Evolutionary conservation across 352 stramenopile species (phyloP), one percentile per base, ranked within the genome.

Genomic region (Globisporangium polare): DNA sequence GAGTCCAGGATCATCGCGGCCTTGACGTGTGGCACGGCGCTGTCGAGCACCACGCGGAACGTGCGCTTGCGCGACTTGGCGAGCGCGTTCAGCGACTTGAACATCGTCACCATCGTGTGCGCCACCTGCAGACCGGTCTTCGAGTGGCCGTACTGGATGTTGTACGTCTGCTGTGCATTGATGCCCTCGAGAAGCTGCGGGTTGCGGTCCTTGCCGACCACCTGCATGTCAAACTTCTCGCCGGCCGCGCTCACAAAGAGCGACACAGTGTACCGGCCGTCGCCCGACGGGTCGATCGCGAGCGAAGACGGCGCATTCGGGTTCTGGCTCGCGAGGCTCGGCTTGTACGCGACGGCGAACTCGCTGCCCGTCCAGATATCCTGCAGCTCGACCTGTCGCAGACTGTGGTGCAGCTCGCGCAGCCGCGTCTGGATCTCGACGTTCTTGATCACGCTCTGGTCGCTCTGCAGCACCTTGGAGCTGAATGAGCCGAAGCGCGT

Each of bases 1-100:
- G 83, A 89, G 67, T 94, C 85, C 54, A 94, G 61, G 60, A 94
- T 88, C 79, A 94, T 92, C 9, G 83, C 85, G 29, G 85, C 85
- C 62, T 94, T 94, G 27, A 94, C 83, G 56, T 94, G 85, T 17
- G 85, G 85, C 54, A 92, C 83, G 12, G 85, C 81, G 54, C 78
- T 90, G 62, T 94, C 85, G 35, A 94, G 71, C 51, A 94, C 74
- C 29, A 94, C 85, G 41, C 82, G 83, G 62, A 92, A 94, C 39
- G 79, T 90, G 60, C 85, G 85, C 52, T 92, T 91, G 24, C 83
- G 81, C 7, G 63, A 61, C 60, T 84, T 82, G 18, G 85, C 85
- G 13, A 86, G 73, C n/a, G 60, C 67, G 22, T 94, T 94, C 27
- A 94, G 68, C 29, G 76, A 79, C 65, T 92, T 91, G 62, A 94